phyloP scores from a whole-genome alignment of 148 eudicot genomes.

The Drosera capensis region DNA sequence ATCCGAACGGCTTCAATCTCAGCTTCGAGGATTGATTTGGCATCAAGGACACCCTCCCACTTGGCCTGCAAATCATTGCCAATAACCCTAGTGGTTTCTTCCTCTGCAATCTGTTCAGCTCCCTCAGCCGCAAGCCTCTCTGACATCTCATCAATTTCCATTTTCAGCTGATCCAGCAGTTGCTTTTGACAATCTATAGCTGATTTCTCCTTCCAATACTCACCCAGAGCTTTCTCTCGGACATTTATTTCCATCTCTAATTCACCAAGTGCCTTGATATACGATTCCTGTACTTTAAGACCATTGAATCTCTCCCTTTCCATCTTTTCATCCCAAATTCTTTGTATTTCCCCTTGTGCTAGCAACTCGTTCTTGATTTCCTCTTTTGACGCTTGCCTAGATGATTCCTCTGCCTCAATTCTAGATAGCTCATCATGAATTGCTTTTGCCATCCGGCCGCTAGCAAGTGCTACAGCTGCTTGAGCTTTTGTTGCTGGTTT shows the following conservation, averaged over 20 bases:
- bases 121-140: slow-evolving; percentile 50
- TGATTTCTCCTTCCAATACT: slow-evolving; percentile 50
- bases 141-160: slow-evolving; percentile 57
- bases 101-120: slow-evolving; percentile 32
- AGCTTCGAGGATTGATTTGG: slow-evolving; percentile 67
- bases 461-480: slow-evolving; percentile 79
- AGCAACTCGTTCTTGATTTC: slow-evolving; percentile 49
- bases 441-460: slow-evolving; percentile 57
- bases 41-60: slow-evolving; percentile 51
- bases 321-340: slow-evolving; percentile 45
- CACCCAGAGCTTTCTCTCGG: slow-evolving; percentile 36
- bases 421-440: slow-evolving; percentile 41
- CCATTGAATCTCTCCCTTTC: slow-evolving; percentile 41
- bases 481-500: slow-evolving; percentile 84
- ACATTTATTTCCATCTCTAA: slow-evolving; percentile 42
- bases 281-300: slow-evolving; percentile 27
- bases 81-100: slow-evolving; percentile 15
- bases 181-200: slow-evolving; percentile 83
- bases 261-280: slow-evolving; percentile 23
- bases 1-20: slow-evolving; percentile 84
- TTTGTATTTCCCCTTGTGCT: slow-evolving; percentile 57
- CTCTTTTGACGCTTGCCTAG: slow-evolving; percentile 33
- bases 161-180: slow-evolving; percentile 46
- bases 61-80: slow-evolving; percentile 28
- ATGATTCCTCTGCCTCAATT: slow-evolving; percentile 45